Base-by-base conservation (phyloP, 768 basidiomycete species). In the Rickenella mellea region DNA sequence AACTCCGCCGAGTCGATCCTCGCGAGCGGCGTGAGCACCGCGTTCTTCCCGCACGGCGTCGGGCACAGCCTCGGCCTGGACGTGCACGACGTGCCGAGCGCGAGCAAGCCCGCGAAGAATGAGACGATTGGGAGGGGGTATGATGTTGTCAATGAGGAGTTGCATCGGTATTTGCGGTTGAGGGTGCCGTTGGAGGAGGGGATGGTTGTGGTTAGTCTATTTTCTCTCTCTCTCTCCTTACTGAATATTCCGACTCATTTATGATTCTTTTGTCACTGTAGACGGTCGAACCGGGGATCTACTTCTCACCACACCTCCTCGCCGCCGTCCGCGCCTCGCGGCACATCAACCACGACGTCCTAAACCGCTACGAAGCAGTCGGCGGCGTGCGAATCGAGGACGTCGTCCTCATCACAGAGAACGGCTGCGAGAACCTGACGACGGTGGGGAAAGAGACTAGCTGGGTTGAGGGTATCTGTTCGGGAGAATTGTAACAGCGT, bases 301-400 rank as follows among this genome's bases (percentile, higher is more conserved):
- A 92, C 59, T 93, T 92, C 68, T 82, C 82, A 4, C 79, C 80
- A 1, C 77, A 84, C 48, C 68, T 91, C 15, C 66, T 93, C n/a
- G 70, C 73, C 4, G 66, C 79, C 7, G 68, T 80, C 31, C 73
- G 77, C 32, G 62, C 73, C 51, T 80, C 82, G 22, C 66, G 66
- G 45, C 69, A 80, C 52, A 77, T 97, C 48, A 68, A 92, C 54
- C 73, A 76, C 29, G 78, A 72, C 11, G 71, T 83, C 19, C 63
- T 93, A 45, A 69, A 70, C 57, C 62, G 65, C 43, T 97, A 91
- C 53, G 80, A 87, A 53, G 62, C 65, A 26, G 86, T 97, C 19
- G 94, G 94, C 11, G 94, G 93, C 0, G 84, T 98, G 2, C 66
- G 93, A 39, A 93, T 98, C 48, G 94, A 98, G 59, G 94, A 98